Conservation (phyloP, 2,329 filamentous ascomycete genomes). For the Cytospora piceicola region DNA sequence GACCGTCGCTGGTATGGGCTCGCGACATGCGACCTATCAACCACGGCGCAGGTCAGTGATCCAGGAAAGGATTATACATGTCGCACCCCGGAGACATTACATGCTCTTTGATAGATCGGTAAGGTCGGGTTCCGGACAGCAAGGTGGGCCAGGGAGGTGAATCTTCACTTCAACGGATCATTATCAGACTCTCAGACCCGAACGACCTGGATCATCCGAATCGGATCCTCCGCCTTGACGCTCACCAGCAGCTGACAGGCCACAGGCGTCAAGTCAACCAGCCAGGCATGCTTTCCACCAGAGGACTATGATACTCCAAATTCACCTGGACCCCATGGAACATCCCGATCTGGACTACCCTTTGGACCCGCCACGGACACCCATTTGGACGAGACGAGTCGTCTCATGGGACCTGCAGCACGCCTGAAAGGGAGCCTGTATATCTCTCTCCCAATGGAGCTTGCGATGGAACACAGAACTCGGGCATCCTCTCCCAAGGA, state of each 20-base stretch:
- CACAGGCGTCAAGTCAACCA: slow-evolving; percentile 14
- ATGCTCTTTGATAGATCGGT: slow-evolving; percentile 40
- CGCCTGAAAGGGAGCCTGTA: neutral
- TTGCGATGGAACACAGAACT: slow-evolving; percentile 22
- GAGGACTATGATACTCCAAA: neutral
- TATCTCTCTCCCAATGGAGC: neutral
- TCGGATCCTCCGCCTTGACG: slow-evolving; percentile 6
- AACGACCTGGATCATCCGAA: slow-evolving; percentile 5
- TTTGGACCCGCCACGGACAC: slow-evolving; percentile 6
- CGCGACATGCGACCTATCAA: slow-evolving; percentile 7
- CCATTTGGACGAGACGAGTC: slow-evolving; percentile 16
- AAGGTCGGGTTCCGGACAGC: slow-evolving; percentile 53
- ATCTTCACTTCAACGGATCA: slow-evolving; percentile 44
- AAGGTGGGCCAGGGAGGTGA: slow-evolving; percentile 56
- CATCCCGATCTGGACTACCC: neutral
- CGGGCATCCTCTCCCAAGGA: slow-evolving; percentile 6
- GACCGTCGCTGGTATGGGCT: slow-evolving; percentile 33
- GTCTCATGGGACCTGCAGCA: slow-evolving; percentile 17
- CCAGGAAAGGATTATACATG: slow-evolving; percentile 35
- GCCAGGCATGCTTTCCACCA: neutral
- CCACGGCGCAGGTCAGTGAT: neutral
- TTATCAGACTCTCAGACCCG: slow-evolving; percentile 2
- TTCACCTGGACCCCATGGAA: slow-evolving; percentile 11
- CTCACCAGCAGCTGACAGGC: slow-evolving; percentile 19
- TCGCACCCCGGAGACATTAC: slow-evolving; percentile 36